Evolutionary conservation across 805 yeast species (phyloP).

Genomic region (Metschnikowia lochheadii): DNA sequence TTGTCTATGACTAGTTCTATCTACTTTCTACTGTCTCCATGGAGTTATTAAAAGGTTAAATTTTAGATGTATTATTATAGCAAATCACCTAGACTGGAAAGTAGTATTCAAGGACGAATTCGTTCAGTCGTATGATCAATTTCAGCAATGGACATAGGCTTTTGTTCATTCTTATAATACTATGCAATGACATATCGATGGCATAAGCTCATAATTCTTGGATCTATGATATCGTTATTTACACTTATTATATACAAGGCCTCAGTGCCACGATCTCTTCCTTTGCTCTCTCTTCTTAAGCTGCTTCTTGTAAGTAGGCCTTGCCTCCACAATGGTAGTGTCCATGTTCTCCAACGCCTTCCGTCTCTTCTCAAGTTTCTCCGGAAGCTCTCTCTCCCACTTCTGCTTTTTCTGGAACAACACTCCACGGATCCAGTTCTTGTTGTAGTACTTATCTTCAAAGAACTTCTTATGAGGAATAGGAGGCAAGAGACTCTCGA

Average conservation of each 20-base stretch:
- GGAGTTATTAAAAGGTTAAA: too few relatives aligned
- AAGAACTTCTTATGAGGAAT: conserved; percentile 66
- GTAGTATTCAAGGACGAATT: too few relatives aligned
- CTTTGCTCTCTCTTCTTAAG: conserved; percentile 32
- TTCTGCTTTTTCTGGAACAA: conserved; percentile 73
- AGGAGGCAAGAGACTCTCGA: conserved; percentile 71
- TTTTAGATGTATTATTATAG: too few relatives aligned
- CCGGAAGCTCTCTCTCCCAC: conserved; percentile 66
- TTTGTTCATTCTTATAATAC: too few relatives aligned
- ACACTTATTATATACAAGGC: conserved; percentile 10
- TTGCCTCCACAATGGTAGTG: conserved; percentile 58
- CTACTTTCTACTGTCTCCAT: too few relatives aligned
- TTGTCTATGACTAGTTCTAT: too few relatives aligned
- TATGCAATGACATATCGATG: too few relatives aligned
- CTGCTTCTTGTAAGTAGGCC: conserved; percentile 44
- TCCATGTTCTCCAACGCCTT: conserved; percentile 68
- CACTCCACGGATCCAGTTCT: conserved; percentile 73
- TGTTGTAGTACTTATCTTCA: conserved; percentile 68
- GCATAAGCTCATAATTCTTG: too few relatives aligned
- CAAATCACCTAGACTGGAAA: too few relatives aligned
- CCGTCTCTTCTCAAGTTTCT: conserved; percentile 54
- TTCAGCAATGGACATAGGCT: too few relatives aligned
- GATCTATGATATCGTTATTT: neutral
- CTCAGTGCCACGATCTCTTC: conserved; percentile 34
- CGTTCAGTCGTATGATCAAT: too few relatives aligned